Conservation (phyloP, 306 rosid species). For the Citrullus mucosospermus region DNA sequence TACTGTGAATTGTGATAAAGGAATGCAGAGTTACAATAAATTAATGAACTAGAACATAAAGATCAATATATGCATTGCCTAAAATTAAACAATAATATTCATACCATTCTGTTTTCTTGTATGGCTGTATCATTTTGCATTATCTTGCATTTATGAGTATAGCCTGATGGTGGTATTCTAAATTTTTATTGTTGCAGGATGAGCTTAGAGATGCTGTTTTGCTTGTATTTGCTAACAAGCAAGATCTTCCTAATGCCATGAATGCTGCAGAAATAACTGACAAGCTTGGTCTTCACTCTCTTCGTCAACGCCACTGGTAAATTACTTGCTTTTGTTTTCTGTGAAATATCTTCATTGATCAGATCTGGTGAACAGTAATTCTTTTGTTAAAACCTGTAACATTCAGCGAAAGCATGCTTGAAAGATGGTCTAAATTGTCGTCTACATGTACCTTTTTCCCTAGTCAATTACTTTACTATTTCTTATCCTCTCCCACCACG, state of each 20-base stretch:
- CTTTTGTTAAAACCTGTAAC: not conserved
- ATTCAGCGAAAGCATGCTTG: not conserved
- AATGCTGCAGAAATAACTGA: constrained; percentile 97
- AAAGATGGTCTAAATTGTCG: not conserved
- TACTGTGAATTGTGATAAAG: not conserved
- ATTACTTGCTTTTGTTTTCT: not conserved
- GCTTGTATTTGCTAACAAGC: constrained; percentile 96
- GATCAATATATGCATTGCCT: not conserved
- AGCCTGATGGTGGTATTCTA: not conserved
- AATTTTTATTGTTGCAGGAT: constrained; percentile 42
- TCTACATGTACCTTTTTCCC: not conserved
- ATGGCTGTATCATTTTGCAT: not conserved
- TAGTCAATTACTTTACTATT: not conserved
- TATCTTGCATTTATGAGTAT: not conserved
- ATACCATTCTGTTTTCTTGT: not conserved
- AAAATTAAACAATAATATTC: not conserved
- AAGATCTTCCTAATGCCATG: constrained; percentile 99
- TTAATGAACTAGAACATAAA: not conserved
- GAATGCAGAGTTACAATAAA: not conserved
- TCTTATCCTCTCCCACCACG: not conserved
- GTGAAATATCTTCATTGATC: not conserved
- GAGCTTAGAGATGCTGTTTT: constrained; percentile 92
- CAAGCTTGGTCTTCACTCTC: constrained; percentile 96
- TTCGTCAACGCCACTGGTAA: constrained; percentile 53
- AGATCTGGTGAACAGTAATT: not conserved